Base-by-base conservation (phyloP, 2,329 filamentous ascomycete genomes). In the Mycogone perniciosa region DNA sequence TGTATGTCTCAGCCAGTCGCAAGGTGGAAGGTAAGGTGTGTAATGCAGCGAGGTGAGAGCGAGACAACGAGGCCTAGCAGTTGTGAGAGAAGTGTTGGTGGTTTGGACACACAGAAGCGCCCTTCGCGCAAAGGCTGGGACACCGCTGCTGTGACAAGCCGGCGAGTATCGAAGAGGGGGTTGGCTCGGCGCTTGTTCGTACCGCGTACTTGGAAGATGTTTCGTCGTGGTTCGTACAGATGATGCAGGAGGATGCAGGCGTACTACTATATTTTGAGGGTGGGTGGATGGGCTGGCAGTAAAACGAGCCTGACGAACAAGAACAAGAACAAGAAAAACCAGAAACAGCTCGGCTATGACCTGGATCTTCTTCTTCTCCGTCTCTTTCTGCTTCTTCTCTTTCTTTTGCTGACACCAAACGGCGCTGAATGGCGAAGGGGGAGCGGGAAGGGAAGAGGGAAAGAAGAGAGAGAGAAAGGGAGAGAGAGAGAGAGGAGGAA, bases 1-100 rank as follows among this genome's bases (percentile, higher is more conserved):
- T 59, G 59, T 64, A 62, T 64, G 63, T 65, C 62, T 65, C 39
- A 60, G 61, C 58, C 54, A 60, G 62, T 59, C 54, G 59, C 57
- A 51, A 55, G 39, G 54, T 34, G 56, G 54, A 53, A 57, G 52
- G 50, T 50, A 51, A 57, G 47, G 52, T 41, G 31, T 50, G 41
- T 43, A 54, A 50, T 59, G 31, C 47, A 49, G 60, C 56, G 56
- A 54, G 57, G 59, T 62, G 61, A 61, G 55, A 58, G 53, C 55
- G 45, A 56, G 44, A 31, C 37, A 31, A 30, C 11, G 10, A 37
- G 44, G 48, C 31, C 44, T 51, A 55, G 49, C 54, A 44, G 55
- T 58, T 54, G 54, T 54, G 57, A 52, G 56, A 53, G 51, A 57
- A 54, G 37, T 42, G 42, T 45, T 41, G 35, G 40, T 40, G 44